These are phyloP conservation scores for Pharus latifolius DNA, from an alignment of 176 grass and related monocot species.

Conservation along the genomic window DNA sequence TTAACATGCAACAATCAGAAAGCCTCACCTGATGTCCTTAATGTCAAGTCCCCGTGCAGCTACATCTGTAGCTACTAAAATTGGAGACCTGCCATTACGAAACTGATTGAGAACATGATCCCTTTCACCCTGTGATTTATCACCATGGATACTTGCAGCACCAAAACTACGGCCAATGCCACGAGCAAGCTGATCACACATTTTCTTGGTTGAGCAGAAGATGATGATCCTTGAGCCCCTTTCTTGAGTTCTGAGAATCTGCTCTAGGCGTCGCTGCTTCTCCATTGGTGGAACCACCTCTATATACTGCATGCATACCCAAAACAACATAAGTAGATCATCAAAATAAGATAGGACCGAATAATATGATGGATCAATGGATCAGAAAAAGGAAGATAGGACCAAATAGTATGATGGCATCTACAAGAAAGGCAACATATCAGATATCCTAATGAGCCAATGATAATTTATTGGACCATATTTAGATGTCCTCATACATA, in stretches of 20 bases:
- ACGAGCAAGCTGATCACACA: constrained; percentile 81
- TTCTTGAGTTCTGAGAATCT: constrained; percentile 93
- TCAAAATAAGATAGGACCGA: neutral
- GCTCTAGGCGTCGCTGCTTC: constrained; percentile 78
- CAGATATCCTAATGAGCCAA: too few relatives aligned
- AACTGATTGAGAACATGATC: constrained; percentile 91
- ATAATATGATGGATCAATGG: neutral
- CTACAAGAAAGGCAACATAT: too few relatives aligned
- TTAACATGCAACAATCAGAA: neutral
- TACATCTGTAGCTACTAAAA: constrained; percentile 98
- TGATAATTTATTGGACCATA: too few relatives aligned
- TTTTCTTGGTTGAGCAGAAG: constrained; percentile 91
- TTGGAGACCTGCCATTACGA: constrained; percentile 59
- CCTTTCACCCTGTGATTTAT: constrained; percentile 87
- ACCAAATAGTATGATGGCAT: too few relatives aligned
- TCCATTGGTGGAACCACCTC: constrained; percentile 78
- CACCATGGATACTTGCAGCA: constrained; percentile 79
- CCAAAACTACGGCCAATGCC: constrained; percentile 71
- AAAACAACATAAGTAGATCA: constrained; percentile 4
- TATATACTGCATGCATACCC: constrained; percentile 50
- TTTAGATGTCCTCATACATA: too few relatives aligned
- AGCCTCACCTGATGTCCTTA: constrained; percentile 76
- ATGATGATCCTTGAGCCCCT: constrained; percentile 91
- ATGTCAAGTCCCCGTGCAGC: constrained; percentile 95
- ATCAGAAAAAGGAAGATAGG: too few relatives aligned